These are phyloP conservation scores for Eucalyptus albens DNA, from an alignment of 345 rosid species.

Conservation along the genomic window DNA sequence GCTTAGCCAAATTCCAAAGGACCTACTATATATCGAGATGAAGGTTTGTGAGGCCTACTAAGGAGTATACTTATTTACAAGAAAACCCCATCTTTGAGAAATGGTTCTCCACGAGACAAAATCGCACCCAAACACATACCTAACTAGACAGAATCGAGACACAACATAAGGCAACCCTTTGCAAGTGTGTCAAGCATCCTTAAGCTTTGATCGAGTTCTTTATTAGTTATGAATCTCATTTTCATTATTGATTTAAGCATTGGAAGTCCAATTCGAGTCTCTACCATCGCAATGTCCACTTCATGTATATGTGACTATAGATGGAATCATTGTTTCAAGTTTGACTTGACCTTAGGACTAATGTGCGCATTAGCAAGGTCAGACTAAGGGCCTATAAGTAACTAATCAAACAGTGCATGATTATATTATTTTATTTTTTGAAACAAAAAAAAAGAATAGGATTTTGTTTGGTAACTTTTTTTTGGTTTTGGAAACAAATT, in stretches of 20 bases:
- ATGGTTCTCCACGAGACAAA: neutral
- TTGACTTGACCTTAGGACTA: too few species aligned
- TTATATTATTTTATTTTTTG: too few species aligned
- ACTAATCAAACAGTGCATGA: accelerated
- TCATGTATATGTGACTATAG: accelerated
- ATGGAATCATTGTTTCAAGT: too few species aligned
- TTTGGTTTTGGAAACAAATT: accelerated
- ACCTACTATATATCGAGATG: neutral
- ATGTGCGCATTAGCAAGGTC: too few species aligned
- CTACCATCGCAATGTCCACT: too few species aligned
- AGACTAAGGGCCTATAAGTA: too few species aligned
- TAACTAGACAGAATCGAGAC: neutral
- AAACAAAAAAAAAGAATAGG: too few species aligned
- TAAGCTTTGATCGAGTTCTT: neutral
- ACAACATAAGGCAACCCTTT: neutral
- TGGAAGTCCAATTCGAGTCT: too few species aligned
- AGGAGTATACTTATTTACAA: neutral
- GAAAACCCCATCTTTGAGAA: neutral
- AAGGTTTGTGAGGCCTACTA: accelerated
- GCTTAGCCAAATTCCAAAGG: accelerated
- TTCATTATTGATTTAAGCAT: too few species aligned
- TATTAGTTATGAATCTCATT: too few species aligned
- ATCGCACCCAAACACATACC: neutral
- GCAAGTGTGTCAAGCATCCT: neutral
- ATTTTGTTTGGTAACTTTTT: too few species aligned